Evolutionary conservation across 2,329 filamentous ascomycete genomes (phyloP).

Genomic region (Sporothrix humicola): DNA sequence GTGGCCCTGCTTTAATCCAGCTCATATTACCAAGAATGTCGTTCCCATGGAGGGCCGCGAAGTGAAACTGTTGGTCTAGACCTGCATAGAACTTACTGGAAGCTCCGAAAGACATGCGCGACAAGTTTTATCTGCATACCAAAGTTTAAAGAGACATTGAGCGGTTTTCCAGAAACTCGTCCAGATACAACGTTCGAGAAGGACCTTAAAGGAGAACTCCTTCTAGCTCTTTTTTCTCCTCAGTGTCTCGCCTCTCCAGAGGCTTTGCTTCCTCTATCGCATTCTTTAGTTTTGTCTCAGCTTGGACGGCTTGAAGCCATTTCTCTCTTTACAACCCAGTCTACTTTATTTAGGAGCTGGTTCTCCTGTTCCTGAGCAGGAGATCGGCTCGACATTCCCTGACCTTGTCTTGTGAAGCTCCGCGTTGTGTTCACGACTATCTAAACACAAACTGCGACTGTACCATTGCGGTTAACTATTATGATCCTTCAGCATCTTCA

Average conservation of each 20-base stretch:
- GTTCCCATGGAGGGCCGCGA: background rate
- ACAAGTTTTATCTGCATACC: background rate
- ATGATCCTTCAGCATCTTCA: conserved; percentile 1
- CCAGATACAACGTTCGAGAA: background rate
- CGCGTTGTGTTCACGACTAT: background rate
- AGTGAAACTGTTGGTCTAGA: background rate
- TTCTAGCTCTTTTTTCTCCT: background rate
- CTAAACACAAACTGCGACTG: background rate
- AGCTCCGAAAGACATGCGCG: background rate
- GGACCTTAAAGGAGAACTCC: background rate
- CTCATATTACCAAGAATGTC: background rate
- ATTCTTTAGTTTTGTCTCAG: background rate
- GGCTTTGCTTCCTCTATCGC: background rate
- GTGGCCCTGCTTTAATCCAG: background rate
- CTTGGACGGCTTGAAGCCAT: background rate
- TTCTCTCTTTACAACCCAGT: background rate
- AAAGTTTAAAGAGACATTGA: background rate
- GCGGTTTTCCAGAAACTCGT: too few relatives aligned
- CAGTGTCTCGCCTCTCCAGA: background rate
- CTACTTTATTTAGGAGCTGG: background rate
- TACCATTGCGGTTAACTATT: background rate
- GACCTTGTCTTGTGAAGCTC: background rate
- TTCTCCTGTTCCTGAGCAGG: conserved; percentile 4
- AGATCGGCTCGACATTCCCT: background rate
- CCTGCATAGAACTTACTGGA: background rate